Conservation (phyloP, 2,329 filamentous ascomycete genomes). For the Penicillium decumbens region DNA sequence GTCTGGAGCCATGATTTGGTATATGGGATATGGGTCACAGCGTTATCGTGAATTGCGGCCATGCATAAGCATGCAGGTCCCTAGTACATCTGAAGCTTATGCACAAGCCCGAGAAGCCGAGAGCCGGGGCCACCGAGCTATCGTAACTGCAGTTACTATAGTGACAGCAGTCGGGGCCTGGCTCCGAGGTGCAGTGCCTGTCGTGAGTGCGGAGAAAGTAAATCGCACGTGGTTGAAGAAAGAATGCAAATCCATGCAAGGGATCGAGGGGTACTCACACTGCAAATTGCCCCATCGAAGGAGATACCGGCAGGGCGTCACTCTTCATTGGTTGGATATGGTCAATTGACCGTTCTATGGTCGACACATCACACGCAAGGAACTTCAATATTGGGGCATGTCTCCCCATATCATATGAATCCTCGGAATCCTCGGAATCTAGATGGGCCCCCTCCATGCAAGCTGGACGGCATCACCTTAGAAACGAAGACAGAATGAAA, state of each 20-base stretch:
- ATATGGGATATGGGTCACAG: background rate
- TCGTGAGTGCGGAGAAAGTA: conserved; percentile 3
- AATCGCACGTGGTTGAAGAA: conserved; percentile 16
- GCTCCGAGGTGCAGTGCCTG: conserved; percentile 1
- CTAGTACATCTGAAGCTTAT: conserved; percentile 14
- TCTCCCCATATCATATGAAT: background rate
- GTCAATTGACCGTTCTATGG: background rate
- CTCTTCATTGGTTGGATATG: background rate
- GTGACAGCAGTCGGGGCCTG: background rate
- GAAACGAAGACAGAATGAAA: background rate
- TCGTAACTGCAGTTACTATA: background rate
- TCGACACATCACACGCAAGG: conserved; percentile 23
- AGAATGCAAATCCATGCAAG: conserved; percentile 19
- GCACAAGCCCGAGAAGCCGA: conserved; percentile 11
- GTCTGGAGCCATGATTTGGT: conserved; percentile 5
- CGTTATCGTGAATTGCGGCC: background rate
- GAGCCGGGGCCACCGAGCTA: conserved; percentile 3
- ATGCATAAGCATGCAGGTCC: background rate
- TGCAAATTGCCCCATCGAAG: conserved; percentile 1
- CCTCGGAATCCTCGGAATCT: conserved; percentile 4
- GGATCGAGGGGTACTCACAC: conserved; percentile 6
- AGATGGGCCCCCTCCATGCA: background rate
- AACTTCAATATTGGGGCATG: conserved; percentile 13
- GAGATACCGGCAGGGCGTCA: conserved; percentile 3
- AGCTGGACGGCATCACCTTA: background rate